These are phyloP conservation scores for Claviceps sp. DNA, from an alignment of 2,329 filamentous ascomycete genomes.

Conservation along the genomic window DNA sequence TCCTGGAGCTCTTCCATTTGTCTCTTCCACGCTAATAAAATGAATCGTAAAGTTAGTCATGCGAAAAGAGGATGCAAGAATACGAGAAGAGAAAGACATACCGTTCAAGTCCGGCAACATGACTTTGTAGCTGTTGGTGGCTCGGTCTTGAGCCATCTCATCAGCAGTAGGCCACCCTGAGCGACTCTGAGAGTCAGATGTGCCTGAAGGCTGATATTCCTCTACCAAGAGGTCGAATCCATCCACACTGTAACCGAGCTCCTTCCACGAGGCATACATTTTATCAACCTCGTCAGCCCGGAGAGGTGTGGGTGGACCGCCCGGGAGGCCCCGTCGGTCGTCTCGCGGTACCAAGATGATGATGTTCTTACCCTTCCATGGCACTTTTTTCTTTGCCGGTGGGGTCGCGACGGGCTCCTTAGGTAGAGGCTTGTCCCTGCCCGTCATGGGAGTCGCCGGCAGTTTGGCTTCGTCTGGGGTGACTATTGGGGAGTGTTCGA, in stretches of 20 bases:
- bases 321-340: constrained; percentile 47
- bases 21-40: constrained; percentile 49
- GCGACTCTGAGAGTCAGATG: constrained; percentile 47
- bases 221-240: constrained; percentile 55
- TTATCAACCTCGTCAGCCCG: constrained; percentile 39
- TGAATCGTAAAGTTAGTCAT: constrained; percentile 7
- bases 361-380: constrained; percentile 64
- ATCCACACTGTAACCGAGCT: constrained; percentile 53
- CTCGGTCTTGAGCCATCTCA: constrained; percentile 44
- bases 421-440: constrained; percentile 21
- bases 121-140: constrained; percentile 42
- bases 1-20: constrained; percentile 78
- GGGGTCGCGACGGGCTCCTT: constrained; percentile 33
- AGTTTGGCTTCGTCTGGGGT: constrained; percentile 16
- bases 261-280: constrained; percentile 53
- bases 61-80: not conserved
- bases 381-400: constrained; percentile 56
- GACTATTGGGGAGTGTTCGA: not conserved
- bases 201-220: constrained; percentile 22
- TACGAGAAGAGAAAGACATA: constrained; percentile 16
- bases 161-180: constrained; percentile 51
- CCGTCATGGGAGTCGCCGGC: constrained; percentile 23
- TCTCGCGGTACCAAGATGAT: constrained; percentile 56
- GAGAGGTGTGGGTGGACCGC: constrained; percentile 40
- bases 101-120: constrained; percentile 56